Conservation (phyloP, 345 rosid species). For the Populus euphratica region DNA sequence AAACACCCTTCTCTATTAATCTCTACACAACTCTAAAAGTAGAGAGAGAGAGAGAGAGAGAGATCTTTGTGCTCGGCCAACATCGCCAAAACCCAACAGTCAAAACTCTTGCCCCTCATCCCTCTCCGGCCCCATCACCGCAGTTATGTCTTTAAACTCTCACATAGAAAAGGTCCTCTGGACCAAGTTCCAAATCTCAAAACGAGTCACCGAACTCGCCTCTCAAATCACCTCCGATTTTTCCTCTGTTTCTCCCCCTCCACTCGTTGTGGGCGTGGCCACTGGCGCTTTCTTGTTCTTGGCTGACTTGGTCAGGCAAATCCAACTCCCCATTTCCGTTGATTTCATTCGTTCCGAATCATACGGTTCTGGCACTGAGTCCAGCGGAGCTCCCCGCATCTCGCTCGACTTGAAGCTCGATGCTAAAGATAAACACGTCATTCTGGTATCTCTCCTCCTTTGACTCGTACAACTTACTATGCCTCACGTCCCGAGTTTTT, state of each 20-base stretch:
- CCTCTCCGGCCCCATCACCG: too few species aligned
- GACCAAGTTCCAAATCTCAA: constrained; percentile 46
- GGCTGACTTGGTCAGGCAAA: constrained; percentile 67
- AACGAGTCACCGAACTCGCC: constrained; percentile 60
- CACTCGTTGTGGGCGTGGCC: constrained; percentile 76
- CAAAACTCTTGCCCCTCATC: not conserved
- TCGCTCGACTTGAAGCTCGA: constrained; percentile 73
- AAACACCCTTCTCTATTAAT: too few species aligned
- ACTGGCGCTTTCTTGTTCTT: constrained; percentile 81
- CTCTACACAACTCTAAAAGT: too few species aligned
- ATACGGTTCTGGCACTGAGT: constrained; percentile 61
- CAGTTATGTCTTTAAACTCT: constrained; percentile 47
- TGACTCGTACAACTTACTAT: not conserved
- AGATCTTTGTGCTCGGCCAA: too few species aligned
- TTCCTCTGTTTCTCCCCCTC: constrained; percentile 35
- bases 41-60: too few species aligned
- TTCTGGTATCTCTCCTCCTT: constrained; percentile 41
- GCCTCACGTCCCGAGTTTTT: not conserved
- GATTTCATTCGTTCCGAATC: constrained; percentile 75
- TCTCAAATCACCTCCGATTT: constrained; percentile 51
- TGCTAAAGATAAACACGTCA: constrained; percentile 55
- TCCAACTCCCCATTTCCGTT: constrained; percentile 51
- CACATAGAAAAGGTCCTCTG: constrained; percentile 65
- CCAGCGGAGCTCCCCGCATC: constrained; percentile 52
- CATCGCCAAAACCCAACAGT: not conserved